These are phyloP conservation scores for Fusarium mundagurra DNA, from an alignment of 2,329 filamentous ascomycete genomes.

Conservation along the genomic window DNA sequence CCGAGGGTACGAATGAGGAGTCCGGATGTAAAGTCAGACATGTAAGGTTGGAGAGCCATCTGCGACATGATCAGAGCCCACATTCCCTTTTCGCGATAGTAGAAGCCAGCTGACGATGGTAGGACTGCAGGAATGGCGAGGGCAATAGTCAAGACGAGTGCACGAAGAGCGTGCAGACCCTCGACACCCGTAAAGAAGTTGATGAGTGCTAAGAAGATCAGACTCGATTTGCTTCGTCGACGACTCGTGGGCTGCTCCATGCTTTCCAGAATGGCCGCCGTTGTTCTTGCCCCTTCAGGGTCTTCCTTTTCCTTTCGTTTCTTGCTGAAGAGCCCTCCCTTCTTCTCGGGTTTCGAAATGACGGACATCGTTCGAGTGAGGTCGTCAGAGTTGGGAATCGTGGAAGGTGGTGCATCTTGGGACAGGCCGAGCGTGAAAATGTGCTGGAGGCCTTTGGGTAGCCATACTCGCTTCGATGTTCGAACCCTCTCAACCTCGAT, in stretches of 20 bases:
- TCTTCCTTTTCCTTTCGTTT: neutral
- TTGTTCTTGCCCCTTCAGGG: neutral
- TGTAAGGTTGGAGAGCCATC: conserved; percentile 31
- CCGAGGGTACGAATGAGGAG: conserved; percentile 20
- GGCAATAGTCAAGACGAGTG: neutral
- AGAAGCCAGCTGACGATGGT: conserved; percentile 23
- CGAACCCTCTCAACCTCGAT: conserved; percentile 6
- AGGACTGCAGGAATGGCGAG: conserved; percentile 11
- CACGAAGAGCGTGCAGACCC: conserved; percentile 6
- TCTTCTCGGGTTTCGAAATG: conserved; percentile 10
- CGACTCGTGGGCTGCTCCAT: conserved; percentile 14
- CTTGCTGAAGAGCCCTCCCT: neutral
- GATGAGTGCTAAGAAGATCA: neutral
- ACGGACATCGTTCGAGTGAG: conserved; percentile 5
- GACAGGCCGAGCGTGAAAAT: conserved; percentile 1
- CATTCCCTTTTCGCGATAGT: conserved; percentile 32
- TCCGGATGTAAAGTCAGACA: conserved; percentile 29
- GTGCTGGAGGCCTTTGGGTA: conserved; percentile 5
- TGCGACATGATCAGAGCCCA: conserved; percentile 39
- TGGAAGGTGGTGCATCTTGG: conserved; percentile 15
- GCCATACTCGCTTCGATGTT: neutral
- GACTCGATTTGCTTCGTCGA: conserved; percentile 7
- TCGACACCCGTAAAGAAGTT: conserved; percentile 13
- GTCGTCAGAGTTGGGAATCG: neutral
- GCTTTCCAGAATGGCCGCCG: neutral